A percentile compares a stretch with the other conserved stretches of the same genome.
Evolutionary conservation across 192 early-diverging fungal genomes (phyloP).

Genomic region (Pilobolus umbonatus): DNA sequence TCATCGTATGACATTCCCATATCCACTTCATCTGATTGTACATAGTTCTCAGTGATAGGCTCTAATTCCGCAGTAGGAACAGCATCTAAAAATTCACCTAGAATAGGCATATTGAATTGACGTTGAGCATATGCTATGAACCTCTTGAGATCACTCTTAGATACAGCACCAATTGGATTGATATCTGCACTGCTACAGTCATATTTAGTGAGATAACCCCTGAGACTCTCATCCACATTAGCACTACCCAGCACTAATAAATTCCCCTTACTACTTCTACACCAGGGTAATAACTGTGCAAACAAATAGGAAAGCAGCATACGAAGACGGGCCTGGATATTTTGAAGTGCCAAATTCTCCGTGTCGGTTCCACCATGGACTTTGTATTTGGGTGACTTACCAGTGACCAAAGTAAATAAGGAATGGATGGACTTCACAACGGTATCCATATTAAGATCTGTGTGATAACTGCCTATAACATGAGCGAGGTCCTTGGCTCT

Average conservation of each 20-base stretch:
- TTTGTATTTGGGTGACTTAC: slow-evolving; percentile 68
- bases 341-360: slow-evolving; percentile 96
- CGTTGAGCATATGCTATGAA: slow-evolving; percentile 73
- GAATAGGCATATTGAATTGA: slow-evolving; percentile 61
- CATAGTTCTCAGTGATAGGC: slow-evolving; percentile 76
- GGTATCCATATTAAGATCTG: slow-evolving; percentile 84
- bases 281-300: slow-evolving; percentile 94
- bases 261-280: slow-evolving; percentile 54
- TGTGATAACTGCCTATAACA: slow-evolving; percentile 87
- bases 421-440: slow-evolving; percentile 69
- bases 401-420: slow-evolving; percentile 74
- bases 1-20: slow-evolving; percentile 99
- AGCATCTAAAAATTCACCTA: slow-evolving; percentile 76
- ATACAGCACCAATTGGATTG: slow-evolving; percentile 94
- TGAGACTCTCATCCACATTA: slow-evolving; percentile 96
- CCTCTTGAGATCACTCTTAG: slow-evolving; percentile 79
- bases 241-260: slow-evolving; percentile 91
- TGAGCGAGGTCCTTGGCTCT: slow-evolving; percentile 79
- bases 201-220: slow-evolving; percentile 98
- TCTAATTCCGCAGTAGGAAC: slow-evolving; percentile 96
- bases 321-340: slow-evolving; percentile 91
- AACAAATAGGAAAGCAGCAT: slow-evolving; percentile 96
- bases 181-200: slow-evolving; percentile 97
- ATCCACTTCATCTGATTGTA: slow-evolving; percentile 90
- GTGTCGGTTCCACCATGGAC: slow-evolving; percentile 77